Conservation (phyloP, 192 early-diverging fungal species). For the Rhizophagus clarus region DNA sequence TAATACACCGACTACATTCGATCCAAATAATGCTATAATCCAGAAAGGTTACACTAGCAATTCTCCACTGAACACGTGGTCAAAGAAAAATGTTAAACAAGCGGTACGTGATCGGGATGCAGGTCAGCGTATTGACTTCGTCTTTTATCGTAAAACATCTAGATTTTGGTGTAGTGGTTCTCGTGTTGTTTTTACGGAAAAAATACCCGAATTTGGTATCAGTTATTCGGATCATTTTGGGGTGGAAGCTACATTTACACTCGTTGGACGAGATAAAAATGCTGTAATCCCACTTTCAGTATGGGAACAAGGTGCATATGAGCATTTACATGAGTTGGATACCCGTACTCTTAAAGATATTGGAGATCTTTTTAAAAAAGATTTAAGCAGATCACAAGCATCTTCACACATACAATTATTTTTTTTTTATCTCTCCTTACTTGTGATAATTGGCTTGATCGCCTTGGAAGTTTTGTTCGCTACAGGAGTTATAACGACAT, state of each 20-base stretch:
- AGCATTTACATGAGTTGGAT: conserved; percentile 16
- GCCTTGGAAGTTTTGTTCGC: neutral
- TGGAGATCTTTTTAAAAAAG: neutral
- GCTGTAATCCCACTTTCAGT: conserved; percentile 29
- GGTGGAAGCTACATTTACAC: conserved; percentile 48
- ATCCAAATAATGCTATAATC: conserved; percentile 40
- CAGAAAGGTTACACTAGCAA: conserved; percentile 58
- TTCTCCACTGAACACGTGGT: conserved; percentile 56
- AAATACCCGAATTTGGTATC: conserved; percentile 33
- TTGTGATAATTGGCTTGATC: conserved; percentile 9
- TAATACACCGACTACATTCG: conserved; percentile 10
- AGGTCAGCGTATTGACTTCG: conserved; percentile 57
- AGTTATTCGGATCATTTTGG: conserved; percentile 57
- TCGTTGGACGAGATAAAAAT: conserved; percentile 32
- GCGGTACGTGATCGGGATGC: conserved; percentile 31
- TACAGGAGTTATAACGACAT: neutral
- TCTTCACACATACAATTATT: neutral
- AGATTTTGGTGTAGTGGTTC: conserved; percentile 41
- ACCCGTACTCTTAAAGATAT: conserved; percentile 16
- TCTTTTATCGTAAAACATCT: conserved; percentile 50
- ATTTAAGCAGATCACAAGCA: conserved; percentile 12
- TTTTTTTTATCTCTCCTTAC: conserved; percentile 13
- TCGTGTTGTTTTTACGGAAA: conserved; percentile 35
- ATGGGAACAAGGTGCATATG: conserved; percentile 18
- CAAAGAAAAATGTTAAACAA: conserved; percentile 46